Evolutionary conservation across 2,329 filamentous ascomycete species (phyloP).

Genomic region (Penicillium sp.): DNA sequence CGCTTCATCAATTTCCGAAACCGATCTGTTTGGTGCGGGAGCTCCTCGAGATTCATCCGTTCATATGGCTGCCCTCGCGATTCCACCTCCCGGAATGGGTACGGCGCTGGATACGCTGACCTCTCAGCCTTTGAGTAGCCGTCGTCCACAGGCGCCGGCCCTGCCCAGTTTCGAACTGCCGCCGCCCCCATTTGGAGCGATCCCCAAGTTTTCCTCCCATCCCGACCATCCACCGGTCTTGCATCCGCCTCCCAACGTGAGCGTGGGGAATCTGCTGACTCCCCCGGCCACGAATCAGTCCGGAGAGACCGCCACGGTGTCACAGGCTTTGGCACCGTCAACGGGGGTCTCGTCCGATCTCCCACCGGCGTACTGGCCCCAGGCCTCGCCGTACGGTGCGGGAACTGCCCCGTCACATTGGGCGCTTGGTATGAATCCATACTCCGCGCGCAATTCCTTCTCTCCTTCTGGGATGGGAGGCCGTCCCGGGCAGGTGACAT

Average conservation of each 20-base stretch:
- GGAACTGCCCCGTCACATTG: not conserved
- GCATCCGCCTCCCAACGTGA: slow-evolving; percentile 48
- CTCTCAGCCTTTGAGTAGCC: slow-evolving; percentile 63
- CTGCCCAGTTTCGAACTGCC: slow-evolving; percentile 67
- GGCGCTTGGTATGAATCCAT: slow-evolving; percentile 27
- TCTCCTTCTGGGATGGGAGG: slow-evolving; percentile 53
- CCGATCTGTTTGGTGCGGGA: slow-evolving; percentile 38
- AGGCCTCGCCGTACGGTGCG: slow-evolving; percentile 52
- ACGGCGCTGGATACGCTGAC: slow-evolving; percentile 58
- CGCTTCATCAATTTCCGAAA: slow-evolving; percentile 33
- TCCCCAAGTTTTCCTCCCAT: slow-evolving; percentile 49
- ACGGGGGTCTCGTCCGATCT: slow-evolving; percentile 29
- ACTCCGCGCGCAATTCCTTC: slow-evolving; percentile 52
- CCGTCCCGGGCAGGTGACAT: slow-evolving; percentile 50
- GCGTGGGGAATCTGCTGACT: slow-evolving; percentile 59
- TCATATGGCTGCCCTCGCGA: slow-evolving; percentile 61
- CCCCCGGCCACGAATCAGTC: slow-evolving; percentile 56
- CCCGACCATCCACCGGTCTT: slow-evolving; percentile 27
- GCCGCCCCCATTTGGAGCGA: slow-evolving; percentile 51
- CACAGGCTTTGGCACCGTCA: slow-evolving; percentile 54
- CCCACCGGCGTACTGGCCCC: slow-evolving; percentile 58
- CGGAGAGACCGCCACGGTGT: slow-evolving; percentile 43
- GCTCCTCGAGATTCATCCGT: slow-evolving; percentile 44
- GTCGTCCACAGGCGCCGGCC: slow-evolving; percentile 64
- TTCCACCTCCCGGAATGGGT: slow-evolving; percentile 59